A percentile compares a stretch with the other conserved stretches of the same genome.
phyloP scores from a whole-genome alignment of 1,284 basidiomycete species.

The Garcileccinum viscosum region DNA sequence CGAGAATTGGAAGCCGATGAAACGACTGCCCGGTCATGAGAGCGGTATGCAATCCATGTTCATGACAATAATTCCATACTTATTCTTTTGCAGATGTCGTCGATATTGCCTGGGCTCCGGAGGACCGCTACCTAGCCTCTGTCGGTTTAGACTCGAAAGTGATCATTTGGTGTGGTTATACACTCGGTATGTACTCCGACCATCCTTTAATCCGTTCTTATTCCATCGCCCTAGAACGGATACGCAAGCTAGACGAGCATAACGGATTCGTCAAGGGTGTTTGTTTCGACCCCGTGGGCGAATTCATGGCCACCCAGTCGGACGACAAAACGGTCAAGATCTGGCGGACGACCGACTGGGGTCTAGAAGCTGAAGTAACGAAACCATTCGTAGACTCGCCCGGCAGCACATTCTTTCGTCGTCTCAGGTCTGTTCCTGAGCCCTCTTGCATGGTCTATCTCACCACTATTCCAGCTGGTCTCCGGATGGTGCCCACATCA shows the following conservation, averaged over 20 bases:
- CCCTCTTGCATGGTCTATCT: slow-evolving; percentile 7
- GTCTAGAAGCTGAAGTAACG: slow-evolving; percentile 80
- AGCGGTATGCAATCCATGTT: slow-evolving; percentile 63
- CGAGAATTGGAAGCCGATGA: slow-evolving; percentile 97
- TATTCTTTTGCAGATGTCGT: slow-evolving; percentile 79
- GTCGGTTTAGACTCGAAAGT: slow-evolving; percentile 93
- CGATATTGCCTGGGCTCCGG: slow-evolving; percentile 94
- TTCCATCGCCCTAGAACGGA: slow-evolving; percentile 59
- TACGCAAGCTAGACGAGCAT: slow-evolving; percentile 87
- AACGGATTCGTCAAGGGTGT: slow-evolving; percentile 99
- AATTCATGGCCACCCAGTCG: slow-evolving; percentile 95
- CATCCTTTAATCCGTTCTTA: slow-evolving; percentile 5
- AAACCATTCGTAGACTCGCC: slow-evolving; percentile 95
- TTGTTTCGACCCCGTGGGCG: slow-evolving; percentile 97
- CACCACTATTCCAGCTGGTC: slow-evolving; percentile 77
- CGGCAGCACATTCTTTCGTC: slow-evolving; percentile 92
- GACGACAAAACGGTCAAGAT: slow-evolving; percentile 97
- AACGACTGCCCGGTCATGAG: slow-evolving; percentile 90
- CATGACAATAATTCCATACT: not conserved
- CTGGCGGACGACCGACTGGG: slow-evolving; percentile 95
- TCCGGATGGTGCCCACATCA: slow-evolving; percentile 97
- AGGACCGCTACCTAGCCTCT: slow-evolving; percentile 90
- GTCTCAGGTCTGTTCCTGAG: slow-evolving; percentile 69
- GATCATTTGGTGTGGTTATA: slow-evolving; percentile 91
- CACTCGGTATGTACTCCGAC: slow-evolving; percentile 66